phyloP scores from a whole-genome alignment of 169 alveolate species.

The Cyclospora cayetanensis region DNA sequence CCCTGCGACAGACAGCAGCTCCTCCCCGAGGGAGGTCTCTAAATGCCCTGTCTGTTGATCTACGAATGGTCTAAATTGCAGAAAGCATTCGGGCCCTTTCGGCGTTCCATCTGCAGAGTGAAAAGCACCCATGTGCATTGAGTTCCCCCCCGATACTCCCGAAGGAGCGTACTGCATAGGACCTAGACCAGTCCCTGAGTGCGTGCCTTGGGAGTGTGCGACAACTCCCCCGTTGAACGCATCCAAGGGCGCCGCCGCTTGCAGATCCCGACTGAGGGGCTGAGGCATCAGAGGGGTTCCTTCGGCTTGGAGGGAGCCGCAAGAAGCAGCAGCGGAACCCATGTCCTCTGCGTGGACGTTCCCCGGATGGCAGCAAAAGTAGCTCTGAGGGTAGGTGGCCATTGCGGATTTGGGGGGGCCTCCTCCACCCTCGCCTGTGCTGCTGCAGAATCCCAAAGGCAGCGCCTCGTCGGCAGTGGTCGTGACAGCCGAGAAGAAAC shows the following conservation, averaged over 20 bases:
- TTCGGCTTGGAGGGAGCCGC: neutral
- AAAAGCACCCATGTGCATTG: neutral
- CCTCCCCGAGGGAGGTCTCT: constrained; percentile 56
- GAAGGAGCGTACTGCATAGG: too few species aligned
- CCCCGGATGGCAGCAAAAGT: constrained; percentile 28
- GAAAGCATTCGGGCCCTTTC: neutral
- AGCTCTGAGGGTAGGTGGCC: neutral
- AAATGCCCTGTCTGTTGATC: constrained; percentile 14
- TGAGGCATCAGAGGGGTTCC: constrained; percentile 21
- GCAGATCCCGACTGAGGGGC: neutral
- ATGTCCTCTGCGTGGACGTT: neutral
- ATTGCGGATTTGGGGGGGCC: neutral
- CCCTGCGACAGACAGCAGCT: constrained; percentile 27
- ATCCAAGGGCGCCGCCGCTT: constrained; percentile 12
- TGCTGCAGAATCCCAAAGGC: neutral
- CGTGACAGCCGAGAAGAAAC: constrained; percentile 53
- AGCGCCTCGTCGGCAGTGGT: constrained; percentile 36
- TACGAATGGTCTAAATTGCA: constrained; percentile 26
- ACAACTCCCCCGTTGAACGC: neutral
- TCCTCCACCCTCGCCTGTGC: constrained; percentile 5
- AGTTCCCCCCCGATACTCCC: too few species aligned
- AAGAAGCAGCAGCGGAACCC: neutral
- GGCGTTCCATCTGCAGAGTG: constrained; percentile 28
- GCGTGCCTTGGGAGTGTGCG: too few species aligned
- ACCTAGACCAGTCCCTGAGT: too few species aligned